Conservation (phyloP, 2,329 filamentous ascomycete species). For the Rutstroemia sydowiana region DNA sequence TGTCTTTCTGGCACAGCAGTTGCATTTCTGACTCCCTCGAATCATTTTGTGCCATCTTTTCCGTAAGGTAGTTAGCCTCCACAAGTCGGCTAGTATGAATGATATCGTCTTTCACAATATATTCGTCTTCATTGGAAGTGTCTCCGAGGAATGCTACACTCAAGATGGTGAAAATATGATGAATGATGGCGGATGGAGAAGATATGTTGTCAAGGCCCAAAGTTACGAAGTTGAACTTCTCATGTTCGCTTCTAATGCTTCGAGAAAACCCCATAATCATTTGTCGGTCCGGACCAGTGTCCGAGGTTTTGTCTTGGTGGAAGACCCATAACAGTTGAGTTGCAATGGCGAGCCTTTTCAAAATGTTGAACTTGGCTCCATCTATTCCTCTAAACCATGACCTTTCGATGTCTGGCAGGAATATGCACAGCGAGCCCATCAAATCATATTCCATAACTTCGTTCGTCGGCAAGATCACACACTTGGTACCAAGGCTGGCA, state of each 20-base stretch:
- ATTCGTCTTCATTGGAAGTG: slow-evolving; percentile 10
- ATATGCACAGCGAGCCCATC: not conserved
- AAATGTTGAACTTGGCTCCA: not conserved
- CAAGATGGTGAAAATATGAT: not conserved
- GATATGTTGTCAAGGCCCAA: not conserved
- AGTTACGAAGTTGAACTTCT: not conserved
- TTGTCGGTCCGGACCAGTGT: not conserved
- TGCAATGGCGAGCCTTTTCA: not conserved
- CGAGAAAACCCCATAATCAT: not conserved
- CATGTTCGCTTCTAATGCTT: not conserved
- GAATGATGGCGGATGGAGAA: not conserved
- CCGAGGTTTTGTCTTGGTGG: not conserved
- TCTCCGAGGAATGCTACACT: not conserved
- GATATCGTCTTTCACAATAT: not conserved
- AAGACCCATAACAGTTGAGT: not conserved
- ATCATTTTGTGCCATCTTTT: not conserved
- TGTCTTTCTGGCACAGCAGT: not conserved
- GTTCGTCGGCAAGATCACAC: not conserved
- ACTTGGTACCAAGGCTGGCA: too few species aligned
- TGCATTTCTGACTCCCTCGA: not conserved
- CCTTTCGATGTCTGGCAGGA: not conserved
- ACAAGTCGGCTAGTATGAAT: not conserved
- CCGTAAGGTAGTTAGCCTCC: not conserved
- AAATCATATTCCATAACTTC: not conserved
- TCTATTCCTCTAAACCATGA: not conserved